Conservation (phyloP, 2,329 filamentous ascomycete species). For the Colletotrichum plurivorum region DNA sequence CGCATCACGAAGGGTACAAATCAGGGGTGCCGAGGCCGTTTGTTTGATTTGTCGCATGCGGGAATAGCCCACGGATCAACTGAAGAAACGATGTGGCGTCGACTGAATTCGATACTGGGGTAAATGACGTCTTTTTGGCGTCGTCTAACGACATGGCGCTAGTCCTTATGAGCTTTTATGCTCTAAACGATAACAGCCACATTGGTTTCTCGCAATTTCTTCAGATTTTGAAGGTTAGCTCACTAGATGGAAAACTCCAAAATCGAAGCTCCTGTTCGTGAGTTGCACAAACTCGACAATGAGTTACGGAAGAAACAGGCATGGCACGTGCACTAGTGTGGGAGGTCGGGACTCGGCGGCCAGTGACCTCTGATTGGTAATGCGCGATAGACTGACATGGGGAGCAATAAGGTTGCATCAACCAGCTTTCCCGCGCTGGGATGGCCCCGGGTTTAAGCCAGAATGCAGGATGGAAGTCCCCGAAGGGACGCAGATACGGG, state of each 20-base stretch:
- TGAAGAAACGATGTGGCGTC: conserved; percentile 13
- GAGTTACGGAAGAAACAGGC: neutral
- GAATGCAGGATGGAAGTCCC: neutral
- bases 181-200: neutral
- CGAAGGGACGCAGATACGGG: neutral
- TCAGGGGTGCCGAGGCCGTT: neutral
- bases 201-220: neutral
- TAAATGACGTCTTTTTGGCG: conserved; percentile 15
- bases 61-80: neutral
- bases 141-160: conserved; percentile 8
- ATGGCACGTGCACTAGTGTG: neutral
- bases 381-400: neutral
- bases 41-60: neutral
- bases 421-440: conserved; percentile 1
- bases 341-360: neutral
- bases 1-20: neutral
- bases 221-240: too few relatives aligned
- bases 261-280: too few relatives aligned
- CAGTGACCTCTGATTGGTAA: conserved; percentile 1
- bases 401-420: conserved; percentile 30
- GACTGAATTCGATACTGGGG: conserved; percentile 3
- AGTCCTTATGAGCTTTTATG: neutral
- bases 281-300: neutral
- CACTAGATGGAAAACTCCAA: too few relatives aligned
- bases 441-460: neutral